Evolutionary conservation across 2,329 filamentous ascomycete species (phyloP).

Genomic region (Tothia fuscella): DNA sequence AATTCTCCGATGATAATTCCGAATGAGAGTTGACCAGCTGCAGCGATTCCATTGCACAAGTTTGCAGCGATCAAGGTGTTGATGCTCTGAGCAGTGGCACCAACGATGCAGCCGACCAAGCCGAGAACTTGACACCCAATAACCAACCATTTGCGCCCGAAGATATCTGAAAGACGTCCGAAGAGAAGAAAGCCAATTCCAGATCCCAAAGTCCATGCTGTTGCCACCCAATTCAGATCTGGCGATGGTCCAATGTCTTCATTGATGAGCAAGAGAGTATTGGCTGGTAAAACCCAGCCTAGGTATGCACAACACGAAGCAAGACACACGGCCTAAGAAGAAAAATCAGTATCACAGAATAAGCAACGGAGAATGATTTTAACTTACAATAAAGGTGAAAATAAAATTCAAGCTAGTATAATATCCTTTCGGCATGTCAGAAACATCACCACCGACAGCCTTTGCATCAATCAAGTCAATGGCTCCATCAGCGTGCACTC

Average conservation of each 20-base stretch:
- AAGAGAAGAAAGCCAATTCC: slow-evolving; percentile 30
- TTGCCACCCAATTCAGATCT: slow-evolving; percentile 20
- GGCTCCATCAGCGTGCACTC: slow-evolving; percentile 29
- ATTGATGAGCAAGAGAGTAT: slow-evolving; percentile 17
- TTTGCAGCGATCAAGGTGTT: slow-evolving; percentile 28
- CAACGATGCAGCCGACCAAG: slow-evolving; percentile 29
- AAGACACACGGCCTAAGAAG: slow-evolving; percentile 16
- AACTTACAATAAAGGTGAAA: slow-evolving; percentile 8
- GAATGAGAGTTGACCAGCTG: slow-evolving; percentile 32
- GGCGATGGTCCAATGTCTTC: slow-evolving; percentile 9
- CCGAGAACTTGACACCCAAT: slow-evolving; percentile 23
- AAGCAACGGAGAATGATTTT: not conserved
- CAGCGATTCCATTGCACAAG: slow-evolving; percentile 27
- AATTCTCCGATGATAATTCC: slow-evolving; percentile 32
- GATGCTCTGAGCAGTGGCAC: slow-evolving; percentile 24
- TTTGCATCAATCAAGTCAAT: slow-evolving; percentile 31
- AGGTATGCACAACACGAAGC: slow-evolving; percentile 20
- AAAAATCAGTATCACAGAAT: not conserved
- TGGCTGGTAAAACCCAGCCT: slow-evolving; percentile 20
- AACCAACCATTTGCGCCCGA: slow-evolving; percentile 32
- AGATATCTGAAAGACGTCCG: slow-evolving; percentile 33
- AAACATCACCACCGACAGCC: slow-evolving; percentile 31
- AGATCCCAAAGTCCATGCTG: slow-evolving; percentile 28
- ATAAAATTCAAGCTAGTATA: slow-evolving; percentile 10
- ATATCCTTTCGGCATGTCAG: slow-evolving; percentile 21